These are phyloP conservation scores for Xylaria venustula DNA, from an alignment of 495 filamentous ascomycete species.

Conservation along the genomic window DNA sequence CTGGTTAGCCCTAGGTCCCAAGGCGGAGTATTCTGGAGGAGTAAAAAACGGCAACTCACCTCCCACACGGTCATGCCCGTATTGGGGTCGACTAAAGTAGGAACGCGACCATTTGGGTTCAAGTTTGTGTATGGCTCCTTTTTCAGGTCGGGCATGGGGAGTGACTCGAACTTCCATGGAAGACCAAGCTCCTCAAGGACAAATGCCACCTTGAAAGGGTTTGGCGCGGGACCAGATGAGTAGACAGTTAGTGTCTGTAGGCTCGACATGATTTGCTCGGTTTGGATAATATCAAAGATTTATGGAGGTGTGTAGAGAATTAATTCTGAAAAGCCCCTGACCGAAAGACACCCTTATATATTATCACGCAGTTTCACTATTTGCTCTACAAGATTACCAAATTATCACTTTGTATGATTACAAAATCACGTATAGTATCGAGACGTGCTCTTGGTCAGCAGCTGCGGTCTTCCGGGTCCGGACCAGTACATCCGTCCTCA, in stretches of 20 bases:
- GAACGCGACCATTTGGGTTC: slow-evolving; percentile 1
- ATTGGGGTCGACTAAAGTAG: slow-evolving; percentile 52
- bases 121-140: not conserved
- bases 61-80: slow-evolving; percentile 61
- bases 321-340: not conserved
- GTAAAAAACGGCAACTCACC: too few species aligned
- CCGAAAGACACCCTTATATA: too few species aligned
- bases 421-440: too few species aligned
- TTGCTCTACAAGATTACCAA: too few species aligned
- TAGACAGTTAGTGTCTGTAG: not conserved
- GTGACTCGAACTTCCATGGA: not conserved
- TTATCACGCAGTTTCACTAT: too few species aligned
- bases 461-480: not conserved
- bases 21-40: too few species aligned
- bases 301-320: not conserved
- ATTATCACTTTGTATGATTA: too few species aligned
- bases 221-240: not conserved
- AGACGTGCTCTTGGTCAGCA: not conserved
- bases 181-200: not conserved
- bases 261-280: not conserved
- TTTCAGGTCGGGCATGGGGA: not conserved
- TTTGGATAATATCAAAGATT: not conserved
- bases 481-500: not conserved
- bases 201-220: not conserved
- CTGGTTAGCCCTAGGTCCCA: too few species aligned